Conservation (phyloP, 2,329 filamentous ascomycete species). For the Colletotrichum coccodes region DNA sequence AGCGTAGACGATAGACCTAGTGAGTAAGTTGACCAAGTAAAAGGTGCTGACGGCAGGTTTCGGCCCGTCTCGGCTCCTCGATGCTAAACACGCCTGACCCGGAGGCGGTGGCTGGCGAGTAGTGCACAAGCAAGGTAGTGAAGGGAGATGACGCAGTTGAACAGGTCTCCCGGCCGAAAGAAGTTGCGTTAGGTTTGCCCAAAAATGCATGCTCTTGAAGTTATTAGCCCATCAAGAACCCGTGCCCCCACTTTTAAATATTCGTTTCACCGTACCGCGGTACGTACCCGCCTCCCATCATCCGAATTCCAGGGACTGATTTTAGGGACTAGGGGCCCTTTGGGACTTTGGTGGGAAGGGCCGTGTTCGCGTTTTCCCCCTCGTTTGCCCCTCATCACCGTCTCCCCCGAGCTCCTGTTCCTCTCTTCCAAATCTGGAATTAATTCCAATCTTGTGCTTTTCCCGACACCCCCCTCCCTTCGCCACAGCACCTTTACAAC, state of each 20-base stretch:
- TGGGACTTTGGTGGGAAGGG: no score
- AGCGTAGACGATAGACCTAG: background rate
- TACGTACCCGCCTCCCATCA: background rate
- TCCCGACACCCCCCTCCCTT: background rate
- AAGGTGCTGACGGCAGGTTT: background rate
- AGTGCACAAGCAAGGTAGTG: no score
- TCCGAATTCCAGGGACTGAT: background rate
- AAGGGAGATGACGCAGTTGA: conserved; percentile 3
- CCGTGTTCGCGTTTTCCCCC: no score
- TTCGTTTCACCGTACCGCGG: background rate
- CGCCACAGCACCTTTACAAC: background rate
- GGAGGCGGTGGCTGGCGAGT: background rate
- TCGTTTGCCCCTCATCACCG: background rate
- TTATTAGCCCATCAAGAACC: background rate
- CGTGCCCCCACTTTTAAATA: background rate
- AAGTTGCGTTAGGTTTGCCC: background rate
- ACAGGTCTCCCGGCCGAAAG: background rate
- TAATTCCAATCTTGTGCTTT: background rate
- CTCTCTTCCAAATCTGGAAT: no score
- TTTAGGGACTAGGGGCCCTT: no score
- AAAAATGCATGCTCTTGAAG: no score
- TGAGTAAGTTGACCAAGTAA: background rate
- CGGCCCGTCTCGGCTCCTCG: background rate
- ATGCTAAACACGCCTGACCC: background rate
- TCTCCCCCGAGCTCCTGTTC: no score